These are phyloP conservation scores for Hondaea fermentalgiana DNA, from an alignment of 108 stramenopile species.

Conservation along the genomic window DNA sequence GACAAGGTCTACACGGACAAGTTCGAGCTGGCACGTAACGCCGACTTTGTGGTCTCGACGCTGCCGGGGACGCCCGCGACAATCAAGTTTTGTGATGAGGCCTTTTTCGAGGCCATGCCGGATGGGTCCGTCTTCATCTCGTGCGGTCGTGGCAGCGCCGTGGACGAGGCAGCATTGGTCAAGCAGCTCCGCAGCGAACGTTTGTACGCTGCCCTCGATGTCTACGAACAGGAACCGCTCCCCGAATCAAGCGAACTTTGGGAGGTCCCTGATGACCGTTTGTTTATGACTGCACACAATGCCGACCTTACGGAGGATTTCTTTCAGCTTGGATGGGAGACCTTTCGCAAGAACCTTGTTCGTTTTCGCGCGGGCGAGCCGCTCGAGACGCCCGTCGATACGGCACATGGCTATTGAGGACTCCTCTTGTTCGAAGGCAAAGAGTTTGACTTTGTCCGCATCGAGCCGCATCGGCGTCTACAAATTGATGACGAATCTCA, in stretches of 20 bases:
- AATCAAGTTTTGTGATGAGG: conserved; percentile 53
- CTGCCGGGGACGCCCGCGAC: conserved; percentile 71
- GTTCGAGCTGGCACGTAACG: conserved; percentile 33
- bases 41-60: conserved; percentile 60
- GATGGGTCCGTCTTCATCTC: conserved; percentile 69
- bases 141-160: conserved; percentile 72
- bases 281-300: conserved; percentile 67
- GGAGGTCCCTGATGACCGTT: conserved; percentile 59
- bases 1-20: conserved; percentile 38
- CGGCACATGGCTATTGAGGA: background rate
- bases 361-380: background rate
- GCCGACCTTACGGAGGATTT: conserved; percentile 27
- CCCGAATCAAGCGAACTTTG: conserved; percentile 62
- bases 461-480: no score
- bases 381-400: background rate
- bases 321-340: conserved; percentile 17
- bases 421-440: no score
- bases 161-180: conserved; percentile 70
- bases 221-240: conserved; percentile 69
- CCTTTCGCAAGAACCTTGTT: background rate
- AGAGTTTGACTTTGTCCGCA: no score
- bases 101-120: conserved; percentile 57
- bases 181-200: conserved; percentile 54
- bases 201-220: conserved; percentile 76
- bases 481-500: no score